Percentiles rank a stretch among this genome's conserved stretches.
Evolutionary conservation across 805 yeast genomes (phyloP).

Genomic region (Metschnikowia amazonensis): DNA sequence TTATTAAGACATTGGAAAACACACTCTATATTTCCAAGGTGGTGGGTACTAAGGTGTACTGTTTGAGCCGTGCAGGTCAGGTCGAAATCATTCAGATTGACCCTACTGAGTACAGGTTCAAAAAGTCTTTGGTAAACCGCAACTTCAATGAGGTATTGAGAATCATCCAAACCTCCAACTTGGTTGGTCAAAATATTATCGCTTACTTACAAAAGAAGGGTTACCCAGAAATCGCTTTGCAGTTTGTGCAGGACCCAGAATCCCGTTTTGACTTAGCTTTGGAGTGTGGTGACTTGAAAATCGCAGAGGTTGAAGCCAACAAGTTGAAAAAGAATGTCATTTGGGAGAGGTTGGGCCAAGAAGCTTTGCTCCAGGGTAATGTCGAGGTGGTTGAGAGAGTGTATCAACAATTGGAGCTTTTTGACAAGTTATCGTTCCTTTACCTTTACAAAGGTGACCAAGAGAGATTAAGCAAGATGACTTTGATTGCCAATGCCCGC

Average conservation of each 20-base stretch:
- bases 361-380: slow-evolving; percentile 89
- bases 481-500: slow-evolving; percentile 82
- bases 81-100: slow-evolving; percentile 78
- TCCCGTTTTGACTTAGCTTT: slow-evolving; percentile 93
- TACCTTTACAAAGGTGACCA: slow-evolving; percentile 81
- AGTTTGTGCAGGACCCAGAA: slow-evolving; percentile 94
- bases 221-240: slow-evolving; percentile 94
- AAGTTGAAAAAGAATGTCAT: slow-evolving; percentile 60
- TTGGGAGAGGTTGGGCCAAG: slow-evolving; percentile 82
- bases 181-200: slow-evolving; percentile 96
- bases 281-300: slow-evolving; percentile 83
- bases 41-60: slow-evolving; percentile 65
- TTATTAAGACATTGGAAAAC: slow-evolving; percentile 85
- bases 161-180: slow-evolving; percentile 79
- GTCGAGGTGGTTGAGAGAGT: slow-evolving; percentile 79
- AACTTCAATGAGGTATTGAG: slow-evolving; percentile 90
- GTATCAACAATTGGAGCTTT: slow-evolving; percentile 79
- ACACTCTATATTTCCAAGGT: slow-evolving; percentile 80
- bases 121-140: slow-evolving; percentile 83
- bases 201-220: slow-evolving; percentile 93
- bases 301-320: slow-evolving; percentile 87
- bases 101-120: slow-evolving; percentile 96
- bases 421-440: slow-evolving; percentile 86
- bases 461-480: slow-evolving; percentile 76
- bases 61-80: slow-evolving; percentile 81